phyloP scores from a whole-genome alignment of 2,329 filamentous ascomycete species.

The Hypomyces rosellus region DNA sequence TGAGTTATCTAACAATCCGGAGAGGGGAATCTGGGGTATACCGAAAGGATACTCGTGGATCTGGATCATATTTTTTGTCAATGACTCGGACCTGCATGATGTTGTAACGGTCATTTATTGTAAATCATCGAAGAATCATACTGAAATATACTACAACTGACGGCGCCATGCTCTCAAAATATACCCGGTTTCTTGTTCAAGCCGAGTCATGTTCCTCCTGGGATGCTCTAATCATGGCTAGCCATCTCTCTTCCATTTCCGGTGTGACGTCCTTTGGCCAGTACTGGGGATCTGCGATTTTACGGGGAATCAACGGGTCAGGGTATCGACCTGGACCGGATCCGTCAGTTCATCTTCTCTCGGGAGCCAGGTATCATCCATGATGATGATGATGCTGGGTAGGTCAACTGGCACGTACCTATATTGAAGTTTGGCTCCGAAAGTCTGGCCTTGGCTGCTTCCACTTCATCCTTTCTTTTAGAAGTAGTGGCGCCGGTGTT shows the following conservation, averaged over 20 bases:
- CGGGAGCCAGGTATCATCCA: neutral
- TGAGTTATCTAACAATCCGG: too few species aligned
- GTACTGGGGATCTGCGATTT: constrained; percentile 24
- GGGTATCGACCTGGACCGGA: constrained; percentile 31
- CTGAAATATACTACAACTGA: too few species aligned
- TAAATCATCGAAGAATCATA: too few species aligned
- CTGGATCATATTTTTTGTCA: too few species aligned
- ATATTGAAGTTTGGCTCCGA: constrained; percentile 41
- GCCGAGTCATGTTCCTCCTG: constrained; percentile 5
- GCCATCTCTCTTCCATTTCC: constrained; percentile 36
- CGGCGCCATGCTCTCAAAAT: neutral
- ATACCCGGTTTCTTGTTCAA: neutral
- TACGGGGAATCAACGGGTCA: constrained; percentile 40
- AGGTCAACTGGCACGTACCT: constrained; percentile 26
- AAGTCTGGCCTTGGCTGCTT: constrained; percentile 32
- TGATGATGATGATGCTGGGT: too few species aligned
- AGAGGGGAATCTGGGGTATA: too few species aligned
- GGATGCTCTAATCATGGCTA: constrained; percentile 24
- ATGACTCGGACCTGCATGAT: too few species aligned
- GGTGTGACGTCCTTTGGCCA: constrained; percentile 34
- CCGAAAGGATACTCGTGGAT: too few species aligned
- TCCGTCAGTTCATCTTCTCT: constrained; percentile 2
- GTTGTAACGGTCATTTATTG: too few species aligned
- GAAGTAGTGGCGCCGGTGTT: constrained; percentile 20
- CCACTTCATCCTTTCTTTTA: constrained; percentile 39